phyloP scores from a whole-genome alignment of 345 rosid genomes.

The Pseudoturritis turrita region DNA sequence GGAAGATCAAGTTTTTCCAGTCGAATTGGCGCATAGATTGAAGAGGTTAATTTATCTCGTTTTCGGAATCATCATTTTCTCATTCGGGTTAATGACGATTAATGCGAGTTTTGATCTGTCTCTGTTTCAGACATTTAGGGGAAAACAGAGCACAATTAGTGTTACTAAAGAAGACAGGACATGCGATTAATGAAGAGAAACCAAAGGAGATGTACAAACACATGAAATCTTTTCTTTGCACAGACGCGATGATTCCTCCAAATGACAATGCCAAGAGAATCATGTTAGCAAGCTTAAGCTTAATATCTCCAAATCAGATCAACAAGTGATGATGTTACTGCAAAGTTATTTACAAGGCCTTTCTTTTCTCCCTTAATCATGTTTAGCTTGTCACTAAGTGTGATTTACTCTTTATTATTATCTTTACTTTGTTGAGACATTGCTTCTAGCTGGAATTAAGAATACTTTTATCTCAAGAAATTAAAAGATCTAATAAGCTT shows the following conservation, averaged over 20 bases:
- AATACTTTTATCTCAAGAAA: not conserved
- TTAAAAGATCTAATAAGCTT: not conserved
- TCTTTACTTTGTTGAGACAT: not conserved
- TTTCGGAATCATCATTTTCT: not conserved
- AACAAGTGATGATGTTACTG: slow-evolving; percentile 17
- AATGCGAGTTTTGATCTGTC: not conserved
- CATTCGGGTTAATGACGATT: not conserved
- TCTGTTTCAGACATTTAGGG: slow-evolving; percentile 55
- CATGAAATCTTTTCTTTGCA: slow-evolving; percentile 59
- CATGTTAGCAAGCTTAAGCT: slow-evolving; percentile 18
- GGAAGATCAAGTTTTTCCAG: slow-evolving; percentile 71
- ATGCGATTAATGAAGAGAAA: slow-evolving; percentile 70
- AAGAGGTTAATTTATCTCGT: slow-evolving; percentile 36
- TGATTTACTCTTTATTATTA: not conserved
- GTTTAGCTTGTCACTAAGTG: not conserved
- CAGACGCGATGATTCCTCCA: slow-evolving; percentile 24
- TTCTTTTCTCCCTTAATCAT: not conserved
- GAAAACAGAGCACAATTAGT: slow-evolving; percentile 49
- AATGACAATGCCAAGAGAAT: slow-evolving; percentile 28
- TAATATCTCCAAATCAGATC: slow-evolving; percentile 10
- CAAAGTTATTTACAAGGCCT: not conserved
- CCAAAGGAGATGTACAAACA: slow-evolving; percentile 60
- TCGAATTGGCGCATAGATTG: slow-evolving; percentile 74
- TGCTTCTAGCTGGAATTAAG: not conserved
- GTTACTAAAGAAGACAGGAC: slow-evolving; percentile 68